Base-by-base conservation (phyloP, 2,329 filamentous ascomycete genomes). In the Madurella mycetomatis region DNA sequence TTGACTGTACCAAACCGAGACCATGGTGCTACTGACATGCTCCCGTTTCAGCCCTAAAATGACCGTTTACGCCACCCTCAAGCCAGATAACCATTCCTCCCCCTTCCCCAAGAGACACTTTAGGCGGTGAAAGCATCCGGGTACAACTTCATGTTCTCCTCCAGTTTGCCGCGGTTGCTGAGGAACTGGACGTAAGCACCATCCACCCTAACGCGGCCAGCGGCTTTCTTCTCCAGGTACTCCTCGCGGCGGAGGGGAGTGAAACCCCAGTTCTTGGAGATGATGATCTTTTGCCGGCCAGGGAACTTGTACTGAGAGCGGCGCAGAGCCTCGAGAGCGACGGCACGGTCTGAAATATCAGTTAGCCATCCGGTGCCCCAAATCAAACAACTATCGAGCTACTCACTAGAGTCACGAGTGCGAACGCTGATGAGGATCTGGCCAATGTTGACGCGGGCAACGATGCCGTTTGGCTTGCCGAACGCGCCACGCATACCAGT, bases 231-330 rank as follows among this genome's bases (percentile, higher is more conserved):
- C 78, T 91, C 85, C 73, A 95, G 82, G 82, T 97, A 99, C 78
- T 99, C 94, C 69, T 97, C 94, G 70, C 94, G 92, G 72, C 90
- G 88, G 70, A 99, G 90, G 73, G 92, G 92, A 62, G 94, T 99
- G 89, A 99, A 99, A 69, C 94, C 94, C 94, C 94, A 99, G 87
- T 99, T 99, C 91, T 97, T 99, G 84, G 89, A 95, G 81, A 97
- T 87, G 72, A 99, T 96, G 82, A 99, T 97, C 91, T 99, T 99
- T 86, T 99, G 94, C 81, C 94, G 92, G 78, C 94, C 94, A 67
- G 94, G 94, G 90, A 99, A 99, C 88, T 97, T 99, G 90, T 97
- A 96, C 87, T 96, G 94, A 66, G 91, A 95, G 77, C 94, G 91
- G 76, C 95, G 92, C 76, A 99, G 90, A 73, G 94, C 94, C 87